These are phyloP conservation scores for Yarrowia sp. DNA, from an alignment of 805 yeast species.

Conservation along the genomic window DNA sequence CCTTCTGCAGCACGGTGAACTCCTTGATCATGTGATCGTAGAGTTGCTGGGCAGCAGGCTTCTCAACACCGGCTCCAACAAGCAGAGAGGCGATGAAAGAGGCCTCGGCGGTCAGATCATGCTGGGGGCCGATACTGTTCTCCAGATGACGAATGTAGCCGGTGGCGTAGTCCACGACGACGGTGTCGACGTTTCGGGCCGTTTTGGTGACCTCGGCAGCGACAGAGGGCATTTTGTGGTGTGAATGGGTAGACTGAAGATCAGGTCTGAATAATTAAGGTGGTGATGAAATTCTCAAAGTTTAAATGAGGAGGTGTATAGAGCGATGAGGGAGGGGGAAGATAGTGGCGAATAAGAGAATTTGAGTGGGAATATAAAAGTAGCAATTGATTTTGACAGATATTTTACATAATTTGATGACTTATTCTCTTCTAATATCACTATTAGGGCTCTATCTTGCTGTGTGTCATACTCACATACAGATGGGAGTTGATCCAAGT, in stretches of 20 bases:
- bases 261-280: no score
- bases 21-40: slow-evolving; percentile 58
- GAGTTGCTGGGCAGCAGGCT: slow-evolving; percentile 60
- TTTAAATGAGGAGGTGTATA: no score
- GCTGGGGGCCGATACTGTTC: slow-evolving; percentile 72
- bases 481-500: neutral
- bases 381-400: no score
- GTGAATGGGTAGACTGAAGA: neutral
- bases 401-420: no score
- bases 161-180: slow-evolving; percentile 87
- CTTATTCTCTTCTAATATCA: neutral
- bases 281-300: no score
- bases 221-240: slow-evolving; percentile 41
- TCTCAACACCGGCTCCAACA: slow-evolving; percentile 81
- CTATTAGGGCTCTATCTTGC: neutral
- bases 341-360: no score
- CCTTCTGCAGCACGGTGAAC: slow-evolving; percentile 62
- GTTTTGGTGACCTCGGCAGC: slow-evolving; percentile 76
- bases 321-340: no score
- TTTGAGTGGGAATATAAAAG: no score
- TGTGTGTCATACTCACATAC: neutral
- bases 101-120: slow-evolving; percentile 73
- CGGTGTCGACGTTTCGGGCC: slow-evolving; percentile 82
- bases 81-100: slow-evolving; percentile 69
- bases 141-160: slow-evolving; percentile 87